phyloP scores from a whole-genome alignment of 345 rosid genomes.

The Laguncularia racemosa region DNA sequence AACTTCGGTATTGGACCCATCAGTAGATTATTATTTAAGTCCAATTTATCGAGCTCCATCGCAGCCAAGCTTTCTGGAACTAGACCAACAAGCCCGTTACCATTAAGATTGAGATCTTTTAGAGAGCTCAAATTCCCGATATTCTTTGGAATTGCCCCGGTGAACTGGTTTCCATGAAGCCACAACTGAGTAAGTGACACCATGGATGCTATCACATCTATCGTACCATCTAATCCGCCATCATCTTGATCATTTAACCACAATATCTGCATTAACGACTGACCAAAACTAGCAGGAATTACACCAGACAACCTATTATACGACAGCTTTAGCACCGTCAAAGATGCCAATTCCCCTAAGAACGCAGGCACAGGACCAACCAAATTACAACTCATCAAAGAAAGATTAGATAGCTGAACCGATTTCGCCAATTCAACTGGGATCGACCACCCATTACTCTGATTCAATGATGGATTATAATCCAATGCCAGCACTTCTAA shows the following conservation, averaged over 20 bases:
- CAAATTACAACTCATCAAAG: constrained; percentile 30
- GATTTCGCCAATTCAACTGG: constrained; percentile 30
- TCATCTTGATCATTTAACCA: constrained; percentile 42
- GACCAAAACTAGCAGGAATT: constrained; percentile 31
- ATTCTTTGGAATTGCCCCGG: constrained; percentile 31
- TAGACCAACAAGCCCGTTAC: constrained; percentile 34
- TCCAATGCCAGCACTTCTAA: constrained; percentile 39
- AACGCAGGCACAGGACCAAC: constrained; percentile 35
- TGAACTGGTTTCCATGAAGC: constrained; percentile 47
- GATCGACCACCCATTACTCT: constrained; percentile 36
- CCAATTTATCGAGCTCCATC: constrained; percentile 31
- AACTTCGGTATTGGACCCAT: constrained; percentile 41
- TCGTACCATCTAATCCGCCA: constrained; percentile 27
- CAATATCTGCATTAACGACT: constrained; percentile 29
- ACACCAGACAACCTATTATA: constrained; percentile 34
- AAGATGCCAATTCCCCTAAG: constrained; percentile 27
- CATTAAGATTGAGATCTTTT: constrained; percentile 37
- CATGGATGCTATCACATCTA: constrained; percentile 36
- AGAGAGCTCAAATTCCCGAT: constrained; percentile 29
- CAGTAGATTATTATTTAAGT: constrained; percentile 33
- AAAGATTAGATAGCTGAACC: constrained; percentile 26
- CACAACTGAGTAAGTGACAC: constrained; percentile 31
- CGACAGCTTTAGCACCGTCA: constrained; percentile 26
- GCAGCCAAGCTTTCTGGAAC: constrained; percentile 40
- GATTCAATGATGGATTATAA: constrained; percentile 26